phyloP scores from a whole-genome alignment of 2,329 filamentous ascomycete genomes.

The Chrysoporthe puriensis region DNA sequence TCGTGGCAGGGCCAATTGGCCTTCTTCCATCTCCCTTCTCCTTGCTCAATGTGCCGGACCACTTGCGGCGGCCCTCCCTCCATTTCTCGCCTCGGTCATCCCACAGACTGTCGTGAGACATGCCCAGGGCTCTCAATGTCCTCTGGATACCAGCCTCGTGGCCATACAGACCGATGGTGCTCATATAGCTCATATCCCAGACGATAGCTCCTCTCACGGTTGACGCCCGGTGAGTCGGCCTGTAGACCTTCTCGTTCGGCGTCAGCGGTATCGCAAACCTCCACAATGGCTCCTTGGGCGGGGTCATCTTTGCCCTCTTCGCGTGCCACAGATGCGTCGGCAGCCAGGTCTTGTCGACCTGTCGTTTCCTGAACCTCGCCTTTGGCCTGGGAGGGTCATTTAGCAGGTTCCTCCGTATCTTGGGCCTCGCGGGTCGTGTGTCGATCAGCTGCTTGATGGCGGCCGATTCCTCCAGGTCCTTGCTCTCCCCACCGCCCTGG shows the following conservation, averaged over 20 bases:
- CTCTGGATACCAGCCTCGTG: slow-evolving; percentile 63
- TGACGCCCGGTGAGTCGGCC: slow-evolving; percentile 81
- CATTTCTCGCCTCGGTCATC: slow-evolving; percentile 69
- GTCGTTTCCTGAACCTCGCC: slow-evolving; percentile 80
- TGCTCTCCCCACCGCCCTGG: slow-evolving; percentile 23
- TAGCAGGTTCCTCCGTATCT: slow-evolving; percentile 71
- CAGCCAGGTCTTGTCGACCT: slow-evolving; percentile 88
- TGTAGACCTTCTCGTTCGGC: slow-evolving; percentile 87
- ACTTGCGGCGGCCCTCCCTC: slow-evolving; percentile 58
- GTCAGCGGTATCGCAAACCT: slow-evolving; percentile 84
- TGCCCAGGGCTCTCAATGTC: slow-evolving; percentile 67
- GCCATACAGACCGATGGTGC: slow-evolving; percentile 80
- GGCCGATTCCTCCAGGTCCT: slow-evolving; percentile 30
- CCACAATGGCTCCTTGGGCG: slow-evolving; percentile 81
- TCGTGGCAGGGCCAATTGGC: slow-evolving; percentile 71
- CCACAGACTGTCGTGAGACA: slow-evolving; percentile 65
- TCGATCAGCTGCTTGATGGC: slow-evolving; percentile 38
- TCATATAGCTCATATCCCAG: slow-evolving; percentile 96
- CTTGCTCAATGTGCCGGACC: slow-evolving; percentile 55
- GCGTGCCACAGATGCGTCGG: slow-evolving; percentile 94
- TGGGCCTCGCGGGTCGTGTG: slow-evolving; percentile 57
- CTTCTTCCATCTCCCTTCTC: slow-evolving; percentile 56
- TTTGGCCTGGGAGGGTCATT: slow-evolving; percentile 60
- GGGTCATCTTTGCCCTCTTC: slow-evolving; percentile 88
- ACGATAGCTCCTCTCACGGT: slow-evolving; percentile 76